Evolutionary conservation across 345 rosid genomes (phyloP), one percentile per base, ranked within the genome.

Genomic region (Arabis hirsuta): DNA sequence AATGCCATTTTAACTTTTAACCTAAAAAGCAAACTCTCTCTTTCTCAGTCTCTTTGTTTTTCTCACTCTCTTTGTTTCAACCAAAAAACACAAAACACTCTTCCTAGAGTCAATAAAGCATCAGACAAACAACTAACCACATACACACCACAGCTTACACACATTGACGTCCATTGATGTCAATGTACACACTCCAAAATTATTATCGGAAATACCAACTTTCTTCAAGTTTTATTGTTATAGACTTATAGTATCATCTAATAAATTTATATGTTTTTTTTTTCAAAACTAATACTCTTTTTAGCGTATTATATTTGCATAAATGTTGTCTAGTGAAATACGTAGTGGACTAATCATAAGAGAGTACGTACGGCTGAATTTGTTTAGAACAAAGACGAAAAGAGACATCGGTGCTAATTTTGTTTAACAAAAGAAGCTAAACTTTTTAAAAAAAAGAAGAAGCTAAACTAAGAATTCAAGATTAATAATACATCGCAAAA

Each of bases 41-140:
- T 31, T 67, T 67, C 32, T 55, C 43, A 47, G 50, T 67, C 41
- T 63, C 64, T 24, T 53, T 67, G 62, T 60, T 61, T 31, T 67
- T 67, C 32, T 55, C 43, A 47, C 56, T 67, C 41, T 63, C 64
- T 24, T 53, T 67, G 62, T 60, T 61, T 74, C 73, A 74, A 74
- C 72, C 54, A 66, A 58, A 50, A 48, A 50, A 74, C 43, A 38
- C 27, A 47, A 32, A 26, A 67, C 38, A 36, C 9, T 22, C 31
- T 59, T 14, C 42, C 32, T 9, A 74, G 62, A 52, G 78, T 74
- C 78, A 74, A 67, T 60, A 74, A 74, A 74, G 78, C 50, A 52
- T 52, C 78, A 67, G 73, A 67, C 78, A 74, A 74, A 20, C 67
- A 74, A 60, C 73, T 67, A 66, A 59, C 78, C 78, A 67, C 68